phyloP scores from a whole-genome alignment of 805 yeast species.

The Candida nitratophila region DNA sequence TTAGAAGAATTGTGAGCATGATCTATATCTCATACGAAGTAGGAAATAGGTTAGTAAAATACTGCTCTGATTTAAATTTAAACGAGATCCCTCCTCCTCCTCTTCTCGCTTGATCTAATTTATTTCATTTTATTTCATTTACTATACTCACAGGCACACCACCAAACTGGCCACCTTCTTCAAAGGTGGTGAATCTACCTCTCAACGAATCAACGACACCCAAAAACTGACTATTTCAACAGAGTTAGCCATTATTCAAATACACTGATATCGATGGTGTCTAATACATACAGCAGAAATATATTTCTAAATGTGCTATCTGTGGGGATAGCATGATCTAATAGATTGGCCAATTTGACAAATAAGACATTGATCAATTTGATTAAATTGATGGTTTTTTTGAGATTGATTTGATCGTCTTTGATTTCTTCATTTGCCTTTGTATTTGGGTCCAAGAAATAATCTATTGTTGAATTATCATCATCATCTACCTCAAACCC shows the following conservation, averaged over 20 bases:
- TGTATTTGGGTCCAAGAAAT: not conserved
- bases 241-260: too few species aligned
- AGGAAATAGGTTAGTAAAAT: conserved; percentile 1
- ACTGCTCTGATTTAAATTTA: too few species aligned
- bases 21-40: not conserved
- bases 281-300: not conserved
- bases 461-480: not conserved
- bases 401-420: not conserved
- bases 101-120: too few species aligned
- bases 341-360: not conserved
- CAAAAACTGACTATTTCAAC: not conserved
- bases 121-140: too few species aligned
- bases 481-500: not conserved
- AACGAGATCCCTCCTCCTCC: too few species aligned
- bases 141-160: too few species aligned
- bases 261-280: too few species aligned
- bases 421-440: too few species aligned
- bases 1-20: not conserved
- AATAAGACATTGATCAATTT: not conserved
- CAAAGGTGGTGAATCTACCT: too few species aligned
- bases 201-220: too few species aligned
- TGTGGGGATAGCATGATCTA: not conserved
- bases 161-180: too few species aligned
- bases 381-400: not conserved
- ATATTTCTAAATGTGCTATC: not conserved